Percentiles rank a stretch among this genome's conserved stretches.
These are phyloP conservation scores for Drosera capensis DNA, from an alignment of 148 eudicot genomes.

Conservation along the genomic window DNA sequence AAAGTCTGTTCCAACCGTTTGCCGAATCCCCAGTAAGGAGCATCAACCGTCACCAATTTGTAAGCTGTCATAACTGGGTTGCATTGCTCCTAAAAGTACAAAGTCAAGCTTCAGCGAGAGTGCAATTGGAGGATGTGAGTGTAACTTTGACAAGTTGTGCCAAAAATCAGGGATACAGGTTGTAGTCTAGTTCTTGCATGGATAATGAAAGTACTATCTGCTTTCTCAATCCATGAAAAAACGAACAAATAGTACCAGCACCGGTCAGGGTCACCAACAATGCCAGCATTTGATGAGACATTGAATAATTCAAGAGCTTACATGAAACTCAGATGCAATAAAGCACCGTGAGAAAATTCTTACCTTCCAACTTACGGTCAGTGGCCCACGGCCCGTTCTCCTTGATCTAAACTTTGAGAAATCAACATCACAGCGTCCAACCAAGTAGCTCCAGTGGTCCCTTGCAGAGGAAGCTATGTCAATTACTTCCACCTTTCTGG, in stretches of 20 bases:
- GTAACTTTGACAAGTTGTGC: not conserved
- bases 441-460: slow-evolving; percentile 55
- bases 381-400: slow-evolving; percentile 51
- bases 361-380: slow-evolving; percentile 61
- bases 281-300: too few relatives aligned
- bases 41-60: slow-evolving; percentile 57
- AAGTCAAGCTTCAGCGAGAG: not conserved
- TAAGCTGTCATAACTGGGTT: slow-evolving; percentile 59
- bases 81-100: slow-evolving; percentile 21
- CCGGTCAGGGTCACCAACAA: too few relatives aligned
- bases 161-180: too few relatives aligned
- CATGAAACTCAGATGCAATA: too few relatives aligned
- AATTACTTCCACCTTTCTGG: slow-evolving; percentile 41
- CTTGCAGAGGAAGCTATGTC: slow-evolving; percentile 36
- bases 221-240: too few relatives aligned
- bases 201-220: too few relatives aligned
- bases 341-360: not conserved
- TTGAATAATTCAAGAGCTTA: not conserved
- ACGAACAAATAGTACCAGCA: too few relatives aligned
- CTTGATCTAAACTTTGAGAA: slow-evolving; percentile 39
- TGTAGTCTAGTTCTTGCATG: too few relatives aligned
- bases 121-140: not conserved
- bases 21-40: slow-evolving; percentile 66
- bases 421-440: slow-evolving; percentile 31
- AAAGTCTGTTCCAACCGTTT: slow-evolving; percentile 41